Conservation (phyloP, 768 basidiomycete genomes). For the Trametes cubensis region DNA sequence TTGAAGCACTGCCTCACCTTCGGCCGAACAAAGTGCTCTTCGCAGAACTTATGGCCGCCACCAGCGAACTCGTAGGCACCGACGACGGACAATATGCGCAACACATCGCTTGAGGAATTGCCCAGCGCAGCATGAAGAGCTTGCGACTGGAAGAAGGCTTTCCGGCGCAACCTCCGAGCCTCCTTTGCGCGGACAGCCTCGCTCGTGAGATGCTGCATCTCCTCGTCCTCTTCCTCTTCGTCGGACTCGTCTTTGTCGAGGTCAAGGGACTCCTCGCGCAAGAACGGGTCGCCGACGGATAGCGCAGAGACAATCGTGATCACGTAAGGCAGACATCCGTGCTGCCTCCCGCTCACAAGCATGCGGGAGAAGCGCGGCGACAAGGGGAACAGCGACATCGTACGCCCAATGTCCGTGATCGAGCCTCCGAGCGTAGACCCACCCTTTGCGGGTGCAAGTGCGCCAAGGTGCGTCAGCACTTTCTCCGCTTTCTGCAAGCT, state of each 20-base stretch:
- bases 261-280: slow-evolving; percentile 73
- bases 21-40: slow-evolving; percentile 83
- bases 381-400: slow-evolving; percentile 93
- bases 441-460: slow-evolving; percentile 48
- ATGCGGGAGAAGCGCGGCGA: slow-evolving; percentile 93
- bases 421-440: slow-evolving; percentile 46
- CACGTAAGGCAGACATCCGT: slow-evolving; percentile 90
- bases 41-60: slow-evolving; percentile 79
- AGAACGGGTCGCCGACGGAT: slow-evolving; percentile 94
- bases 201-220: slow-evolving; percentile 48
- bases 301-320: slow-evolving; percentile 89
- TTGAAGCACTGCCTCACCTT: slow-evolving; percentile 57
- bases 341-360: slow-evolving; percentile 83
- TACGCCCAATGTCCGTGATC: slow-evolving; percentile 88
- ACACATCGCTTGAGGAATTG: slow-evolving; percentile 78
- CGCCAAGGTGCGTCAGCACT: slow-evolving; percentile 79
- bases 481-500: slow-evolving; percentile 82
- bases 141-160: slow-evolving; percentile 82
- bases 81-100: slow-evolving; percentile 90
- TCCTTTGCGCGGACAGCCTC: slow-evolving; percentile 58
- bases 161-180: slow-evolving; percentile 59
- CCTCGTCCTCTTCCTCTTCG: slow-evolving; percentile 41
- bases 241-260: slow-evolving; percentile 44
- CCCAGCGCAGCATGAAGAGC: slow-evolving; percentile 80
- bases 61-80: slow-evolving; percentile 95